Evolutionary conservation across 306 rosid species (phyloP), one percentile per base, ranked within the genome.

Genomic region (Vigna mungo): DNA sequence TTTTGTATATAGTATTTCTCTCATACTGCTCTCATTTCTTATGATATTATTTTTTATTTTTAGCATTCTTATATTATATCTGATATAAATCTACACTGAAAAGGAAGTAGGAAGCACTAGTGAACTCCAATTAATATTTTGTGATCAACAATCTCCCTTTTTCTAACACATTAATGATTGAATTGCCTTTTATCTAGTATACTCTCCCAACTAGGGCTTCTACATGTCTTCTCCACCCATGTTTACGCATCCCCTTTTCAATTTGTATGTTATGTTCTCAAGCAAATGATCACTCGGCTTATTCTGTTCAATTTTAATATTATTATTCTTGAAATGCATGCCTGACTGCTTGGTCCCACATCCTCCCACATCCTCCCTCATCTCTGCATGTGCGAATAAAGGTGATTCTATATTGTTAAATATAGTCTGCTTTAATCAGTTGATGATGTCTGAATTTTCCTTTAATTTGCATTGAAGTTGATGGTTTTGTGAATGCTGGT

Each of bases 381-480:
- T 20, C 59, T 39, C 44, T 62, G 16, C 52, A 11, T 51, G 46
- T 9, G 20, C 16, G 43, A 64, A 49, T 54, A 16, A 71, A 20
- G 52, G 44, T 32, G 10, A 71, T 41, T 41, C 58, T 25, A 6
- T 58, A 5, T 48, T 78, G 49, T 70, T 41, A 46, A 23, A 18
- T 69, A 20, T 47, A 5, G 5, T 51, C 43, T 41, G 21, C 12
- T 76, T 63, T 70, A 36, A 23, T 67, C 73, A 58, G 37, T 43
- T 4, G 61, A 37, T 37, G 71, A 30, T 56, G 60, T 78, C 72
- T 72, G 67, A 52, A 62, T 48, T 72, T 55, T 64, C 53, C 11
- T 36, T 52, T 4, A 72, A 30, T 55, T 55, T 55, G 67, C 14
- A 16, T 18, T 71, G 53, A 39, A 32, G 25, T 72, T 11, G 46